Evolutionary conservation across 257 asterid species (phyloP), one percentile per base, ranked within the genome.

Genomic region (Scutellaria minor): DNA sequence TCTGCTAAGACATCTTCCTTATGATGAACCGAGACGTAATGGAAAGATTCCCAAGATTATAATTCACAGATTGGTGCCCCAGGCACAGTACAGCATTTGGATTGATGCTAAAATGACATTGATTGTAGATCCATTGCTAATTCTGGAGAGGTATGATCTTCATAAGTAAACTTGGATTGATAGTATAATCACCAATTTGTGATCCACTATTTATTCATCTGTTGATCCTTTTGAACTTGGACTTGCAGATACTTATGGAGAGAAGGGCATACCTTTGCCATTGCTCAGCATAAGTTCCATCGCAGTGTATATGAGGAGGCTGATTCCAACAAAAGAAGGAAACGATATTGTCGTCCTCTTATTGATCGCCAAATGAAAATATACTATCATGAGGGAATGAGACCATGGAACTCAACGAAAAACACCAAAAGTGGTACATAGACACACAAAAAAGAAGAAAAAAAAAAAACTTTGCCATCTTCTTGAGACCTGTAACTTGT

Each of bases 91-190:
- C 85, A 92, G 98, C 87, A 87, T 95, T 70, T 95, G 99, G 99
- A 87, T 95, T 78, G 99, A 95, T 83, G 99, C 96, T 80, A 92
- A 95, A 90, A 95, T 95, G 99, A 96, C 92, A 87, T 94, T 95
- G 66, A 84, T 86, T 40, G 97, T 95, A 71, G 99, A 95, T 77
- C 99, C 99, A 0, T 79, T 95, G 88, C 92, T 92, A 64, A 79
- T 95, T 27, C 83, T 95, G 27, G 99, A 95, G 84, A 95, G 99
- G 99, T 95, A 86, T 31, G 37, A 31, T 4, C 37, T 31, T 31
- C 37, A 31, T 31, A 31, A 31, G 37, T 31, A 31, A 31, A 31
- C 37, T 31, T 31, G 5, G 5, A 31, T 31, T 39, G 78, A 60
- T 66, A 10, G 40, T 69, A 39, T 31, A 40, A 56, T n/a, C 24